Evolutionary conservation across 352 stramenopile genomes (phyloP).

Genomic region (Phytophthora syringae): DNA sequence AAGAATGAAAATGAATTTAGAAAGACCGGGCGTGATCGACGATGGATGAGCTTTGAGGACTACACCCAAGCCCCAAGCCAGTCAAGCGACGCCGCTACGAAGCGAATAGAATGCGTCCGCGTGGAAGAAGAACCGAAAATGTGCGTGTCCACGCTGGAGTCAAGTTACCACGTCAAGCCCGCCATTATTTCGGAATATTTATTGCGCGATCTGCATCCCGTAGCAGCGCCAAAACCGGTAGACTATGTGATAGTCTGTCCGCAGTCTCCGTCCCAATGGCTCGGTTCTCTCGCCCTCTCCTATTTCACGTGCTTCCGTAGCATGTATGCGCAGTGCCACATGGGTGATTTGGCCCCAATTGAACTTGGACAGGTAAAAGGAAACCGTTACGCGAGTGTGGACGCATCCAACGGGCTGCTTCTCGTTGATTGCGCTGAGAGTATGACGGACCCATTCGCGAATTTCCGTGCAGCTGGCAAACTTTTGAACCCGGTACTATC

Average conservation of each 20-base stretch:
- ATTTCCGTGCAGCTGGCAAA: constrained; percentile 67
- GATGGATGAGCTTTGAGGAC: constrained; percentile 57
- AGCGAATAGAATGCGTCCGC: constrained; percentile 33
- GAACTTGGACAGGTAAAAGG: constrained; percentile 50
- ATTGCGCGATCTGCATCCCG: constrained; percentile 74
- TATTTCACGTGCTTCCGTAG: constrained; percentile 75
- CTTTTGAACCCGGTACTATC: constrained; percentile 58
- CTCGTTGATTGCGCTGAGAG: constrained; percentile 62
- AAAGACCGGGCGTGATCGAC: constrained; percentile 26
- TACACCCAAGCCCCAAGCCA: constrained; percentile 28
- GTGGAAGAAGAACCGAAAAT: constrained; percentile 45
- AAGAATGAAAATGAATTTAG: constrained; percentile 34
- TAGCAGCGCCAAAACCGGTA: constrained; percentile 65
- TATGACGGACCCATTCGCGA: constrained; percentile 64
- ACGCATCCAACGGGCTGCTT: constrained; percentile 57
- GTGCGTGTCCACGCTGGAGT: constrained; percentile 62
- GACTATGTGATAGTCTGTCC: constrained; percentile 82
- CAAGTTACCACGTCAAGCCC: constrained; percentile 56
- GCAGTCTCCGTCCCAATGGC: constrained; percentile 72
- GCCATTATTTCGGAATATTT: constrained; percentile 76
- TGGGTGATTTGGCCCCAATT: constrained; percentile 68
- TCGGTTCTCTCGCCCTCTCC: constrained; percentile 71
- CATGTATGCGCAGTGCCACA: constrained; percentile 71
- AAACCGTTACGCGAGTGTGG: constrained; percentile 53
- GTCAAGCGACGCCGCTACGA: constrained; percentile 11